phyloP scores from a whole-genome alignment of 257 asterid genomes.

The Pogostemon cablin region DNA sequence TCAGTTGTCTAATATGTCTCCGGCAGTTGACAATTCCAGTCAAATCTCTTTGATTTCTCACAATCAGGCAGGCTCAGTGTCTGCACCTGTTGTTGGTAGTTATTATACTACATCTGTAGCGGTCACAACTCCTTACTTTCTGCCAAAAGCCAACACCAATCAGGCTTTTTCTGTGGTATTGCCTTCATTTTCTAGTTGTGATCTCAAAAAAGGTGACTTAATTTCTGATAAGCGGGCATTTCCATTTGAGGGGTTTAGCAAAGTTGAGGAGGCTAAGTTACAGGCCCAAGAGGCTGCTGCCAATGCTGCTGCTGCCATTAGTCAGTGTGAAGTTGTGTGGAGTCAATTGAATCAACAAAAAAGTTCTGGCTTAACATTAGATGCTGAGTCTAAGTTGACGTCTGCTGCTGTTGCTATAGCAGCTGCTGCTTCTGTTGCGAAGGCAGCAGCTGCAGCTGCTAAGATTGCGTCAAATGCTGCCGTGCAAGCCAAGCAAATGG shows the following conservation, averaged over 20 bases:
- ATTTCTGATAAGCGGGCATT: slow-evolving; percentile 49
- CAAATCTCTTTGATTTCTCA: slow-evolving; percentile 48
- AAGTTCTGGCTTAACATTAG: slow-evolving; percentile 59
- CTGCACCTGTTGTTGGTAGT: slow-evolving; percentile 45
- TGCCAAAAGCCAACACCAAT: slow-evolving; percentile 47
- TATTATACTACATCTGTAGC: slow-evolving; percentile 72
- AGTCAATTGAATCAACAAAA: slow-evolving; percentile 65
- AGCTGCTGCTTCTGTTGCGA: slow-evolving; percentile 95
- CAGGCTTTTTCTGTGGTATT: slow-evolving; percentile 42
- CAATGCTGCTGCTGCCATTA: slow-evolving; percentile 74
- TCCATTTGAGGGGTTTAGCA: slow-evolving; percentile 48
- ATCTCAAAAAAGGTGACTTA: slow-evolving; percentile 43
- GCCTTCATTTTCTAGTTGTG: slow-evolving; percentile 50
- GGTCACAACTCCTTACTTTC: slow-evolving; percentile 53
- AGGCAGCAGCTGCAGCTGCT: slow-evolving; percentile 99
- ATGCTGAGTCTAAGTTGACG: slow-evolving; percentile 72
- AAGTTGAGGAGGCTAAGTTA: slow-evolving; percentile 80
- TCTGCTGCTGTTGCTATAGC: slow-evolving; percentile 91
- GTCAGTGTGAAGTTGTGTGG: slow-evolving; percentile 87
- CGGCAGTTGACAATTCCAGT: slow-evolving; percentile 49
- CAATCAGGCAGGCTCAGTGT: slow-evolving; percentile 44
- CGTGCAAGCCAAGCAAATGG: slow-evolving; percentile 80
- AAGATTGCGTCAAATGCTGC: slow-evolving; percentile 90
- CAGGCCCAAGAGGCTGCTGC: slow-evolving; percentile 86
- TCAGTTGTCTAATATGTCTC: slow-evolving; percentile 42